Base-by-base conservation (phyloP, 2,329 filamentous ascomycete genomes). In the Dactylonectria macrodidyma region DNA sequence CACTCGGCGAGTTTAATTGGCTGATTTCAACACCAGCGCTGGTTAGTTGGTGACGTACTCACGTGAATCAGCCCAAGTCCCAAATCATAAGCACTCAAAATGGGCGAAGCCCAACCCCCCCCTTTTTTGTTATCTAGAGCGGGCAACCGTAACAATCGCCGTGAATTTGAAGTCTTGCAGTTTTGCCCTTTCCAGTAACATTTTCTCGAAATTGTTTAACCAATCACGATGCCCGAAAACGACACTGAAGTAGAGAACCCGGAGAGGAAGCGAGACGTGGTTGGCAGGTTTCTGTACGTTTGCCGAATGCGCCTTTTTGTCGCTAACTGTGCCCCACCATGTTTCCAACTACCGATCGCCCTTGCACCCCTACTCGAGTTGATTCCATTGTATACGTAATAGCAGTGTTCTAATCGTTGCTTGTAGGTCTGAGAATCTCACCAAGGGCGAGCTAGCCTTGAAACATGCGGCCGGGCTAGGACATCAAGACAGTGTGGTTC, bases 391-490 rank as follows among this genome's bases (percentile, higher is more conserved):
- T 8, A n/a, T 9, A 8, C n/a, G 16, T 8, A n/a, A 30, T 30
- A 30, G 26, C 1, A 8, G 41, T 24, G 8, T 22, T n/a, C 68
- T 72, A 22, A 73, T 61, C 3, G 47, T 24, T 30, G 11, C 11
- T 19, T 60, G 5, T 66, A 78, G 79, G 11, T 75, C 75, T 22
- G 76, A 79, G 63, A 81, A 79, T 48, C 22, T 80, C 51, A 77
- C 69, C 41, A 81, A 81, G 52, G 80, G 80, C 6, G 79, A 81
- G 51, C 36, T 80, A 36, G 78, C 79, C 24, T 54, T 81, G 30
- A 81, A 81, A 61, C 78, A 80, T n/a, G 80, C 79, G 3, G 69
- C 72, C 22, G 80, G 80, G 46, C 73, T 81, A 0, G 80, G 80
- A 0, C 64, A 68, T 2, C 66, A 70, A 55, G 79, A 79, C n/a